These are phyloP conservation scores for Noccaea caerulescens DNA, from an alignment of 345 rosid species.

Conservation along the genomic window DNA sequence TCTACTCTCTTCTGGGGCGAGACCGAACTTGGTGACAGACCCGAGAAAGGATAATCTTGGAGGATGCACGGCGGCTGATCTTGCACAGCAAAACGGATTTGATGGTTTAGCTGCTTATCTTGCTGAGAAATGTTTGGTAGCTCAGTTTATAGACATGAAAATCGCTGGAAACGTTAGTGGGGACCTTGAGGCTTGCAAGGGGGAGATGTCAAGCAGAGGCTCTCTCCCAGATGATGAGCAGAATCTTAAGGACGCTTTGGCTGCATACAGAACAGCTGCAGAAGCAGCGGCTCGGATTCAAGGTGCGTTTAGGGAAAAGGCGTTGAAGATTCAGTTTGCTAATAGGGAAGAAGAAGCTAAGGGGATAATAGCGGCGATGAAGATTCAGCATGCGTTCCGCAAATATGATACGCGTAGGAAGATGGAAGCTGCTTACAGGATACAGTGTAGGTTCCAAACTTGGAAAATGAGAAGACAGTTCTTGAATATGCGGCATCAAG, in stretches of 20 bases:
- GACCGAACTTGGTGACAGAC: constrained; percentile 84
- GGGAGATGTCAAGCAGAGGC: constrained; percentile 44
- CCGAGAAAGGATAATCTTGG: constrained; percentile 67
- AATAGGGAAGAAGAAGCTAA: constrained; percentile 73
- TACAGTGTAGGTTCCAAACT: constrained; percentile 84
- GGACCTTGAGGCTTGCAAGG: constrained; percentile 53
- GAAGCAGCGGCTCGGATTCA: constrained; percentile 96
- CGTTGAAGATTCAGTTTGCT: constrained; percentile 54
- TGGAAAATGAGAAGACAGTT: constrained; percentile 83
- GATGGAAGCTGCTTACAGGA: constrained; percentile 81
- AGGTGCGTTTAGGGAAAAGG: constrained; percentile 81
- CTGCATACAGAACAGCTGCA: constrained; percentile 86
- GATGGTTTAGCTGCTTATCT: constrained; percentile 91
- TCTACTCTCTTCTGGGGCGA: constrained; percentile 92
- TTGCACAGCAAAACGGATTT: constrained; percentile 72
- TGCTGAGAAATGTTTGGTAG: constrained; percentile 80
- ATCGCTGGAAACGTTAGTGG: constrained; percentile 88
- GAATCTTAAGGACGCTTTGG: constrained; percentile 69
- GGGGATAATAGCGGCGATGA: constrained; percentile 83
- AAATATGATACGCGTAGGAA: constrained; percentile 64
- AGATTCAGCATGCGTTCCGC: constrained; percentile 93
- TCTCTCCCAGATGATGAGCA: constrained; percentile 65
- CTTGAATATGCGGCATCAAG: constrained; percentile 74
- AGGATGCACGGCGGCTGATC: constrained; percentile 86
- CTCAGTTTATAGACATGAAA: constrained; percentile 79